These are phyloP conservation scores for Yarrowia alimentaria DNA, from an alignment of 805 yeast species.

Conservation along the genomic window DNA sequence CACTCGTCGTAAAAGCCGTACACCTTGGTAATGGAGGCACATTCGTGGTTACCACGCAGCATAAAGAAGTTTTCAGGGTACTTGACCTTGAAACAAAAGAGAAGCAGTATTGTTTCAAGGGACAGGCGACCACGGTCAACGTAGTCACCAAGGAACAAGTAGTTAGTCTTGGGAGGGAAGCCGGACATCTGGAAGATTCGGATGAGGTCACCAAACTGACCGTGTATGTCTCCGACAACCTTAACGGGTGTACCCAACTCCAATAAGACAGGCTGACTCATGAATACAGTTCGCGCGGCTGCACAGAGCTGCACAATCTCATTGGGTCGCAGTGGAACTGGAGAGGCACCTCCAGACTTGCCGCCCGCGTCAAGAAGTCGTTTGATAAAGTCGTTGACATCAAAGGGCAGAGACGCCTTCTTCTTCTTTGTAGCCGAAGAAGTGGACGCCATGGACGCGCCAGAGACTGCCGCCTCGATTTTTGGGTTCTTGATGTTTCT, in stretches of 20 bases:
- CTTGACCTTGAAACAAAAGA: constrained; percentile 85
- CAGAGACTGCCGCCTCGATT: constrained; percentile 18
- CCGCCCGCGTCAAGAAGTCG: constrained; percentile 86
- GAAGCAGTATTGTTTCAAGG: constrained; percentile 77
- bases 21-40: constrained; percentile 90
- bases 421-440: constrained; percentile 5
- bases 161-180: constrained; percentile 87
- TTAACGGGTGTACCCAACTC: constrained; percentile 84
- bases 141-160: constrained; percentile 87
- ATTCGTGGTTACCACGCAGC: constrained; percentile 91
- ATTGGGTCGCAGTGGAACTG: constrained; percentile 54
- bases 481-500: constrained; percentile 21
- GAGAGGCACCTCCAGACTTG: constrained; percentile 40
- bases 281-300: constrained; percentile 76
- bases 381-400: constrained; percentile 80
- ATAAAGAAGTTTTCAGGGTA: constrained; percentile 91
- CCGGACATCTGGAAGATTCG: constrained; percentile 90
- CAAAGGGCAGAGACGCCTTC: constrained; percentile 32
- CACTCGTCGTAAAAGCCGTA: constrained; percentile 97
- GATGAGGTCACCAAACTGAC: constrained; percentile 84
- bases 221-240: constrained; percentile 90
- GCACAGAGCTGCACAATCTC: constrained; percentile 81
- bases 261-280: constrained; percentile 81
- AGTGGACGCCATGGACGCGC: constrained; percentile 9
- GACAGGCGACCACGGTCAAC: constrained; percentile 96